These are phyloP conservation scores for Neonectria coccinea DNA, from an alignment of 2,329 filamentous ascomycete species.

Conservation along the genomic window DNA sequence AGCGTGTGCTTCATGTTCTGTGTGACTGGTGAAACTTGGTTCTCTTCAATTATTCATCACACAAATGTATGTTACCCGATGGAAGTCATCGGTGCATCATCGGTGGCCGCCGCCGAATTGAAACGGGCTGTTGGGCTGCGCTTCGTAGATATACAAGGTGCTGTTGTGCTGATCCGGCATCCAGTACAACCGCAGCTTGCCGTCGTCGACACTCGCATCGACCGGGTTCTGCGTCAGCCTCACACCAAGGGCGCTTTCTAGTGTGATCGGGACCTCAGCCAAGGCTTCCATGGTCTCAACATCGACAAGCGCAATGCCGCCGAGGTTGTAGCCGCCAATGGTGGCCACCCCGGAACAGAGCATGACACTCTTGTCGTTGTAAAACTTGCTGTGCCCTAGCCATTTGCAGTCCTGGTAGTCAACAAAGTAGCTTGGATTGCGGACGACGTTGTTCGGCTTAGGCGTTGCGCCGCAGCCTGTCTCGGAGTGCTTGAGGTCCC, in stretches of 20 bases:
- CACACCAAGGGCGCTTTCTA: constrained; percentile 54
- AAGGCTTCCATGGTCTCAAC: constrained; percentile 57
- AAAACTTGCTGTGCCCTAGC: constrained; percentile 54
- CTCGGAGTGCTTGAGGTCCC: constrained; percentile 42
- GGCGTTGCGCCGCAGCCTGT: constrained; percentile 36
- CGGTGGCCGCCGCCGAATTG: constrained; percentile 34
- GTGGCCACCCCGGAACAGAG: constrained; percentile 60
- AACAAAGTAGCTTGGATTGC: constrained; percentile 58
- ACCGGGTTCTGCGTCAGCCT: constrained; percentile 62
- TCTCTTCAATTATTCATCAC: background rate
- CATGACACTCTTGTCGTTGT: constrained; percentile 56
- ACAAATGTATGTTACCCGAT: background rate
- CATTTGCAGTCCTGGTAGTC: constrained; percentile 67
- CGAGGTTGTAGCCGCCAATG: constrained; percentile 51
- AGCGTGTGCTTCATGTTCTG: no score
- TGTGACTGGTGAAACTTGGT: no score
- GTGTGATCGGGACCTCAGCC: constrained; percentile 58
- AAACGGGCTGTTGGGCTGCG: constrained; percentile 43
- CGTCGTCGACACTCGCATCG: constrained; percentile 58
- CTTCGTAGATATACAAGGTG: constrained; percentile 61
- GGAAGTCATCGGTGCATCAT: background rate
- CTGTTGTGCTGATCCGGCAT: constrained; percentile 60
- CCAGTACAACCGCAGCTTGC: constrained; percentile 59
- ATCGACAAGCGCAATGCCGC: constrained; percentile 62
- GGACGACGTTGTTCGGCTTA: constrained; percentile 33